phyloP scores from a whole-genome alignment of 2,329 filamentous ascomycete genomes.

The Blumeria graminis region DNA sequence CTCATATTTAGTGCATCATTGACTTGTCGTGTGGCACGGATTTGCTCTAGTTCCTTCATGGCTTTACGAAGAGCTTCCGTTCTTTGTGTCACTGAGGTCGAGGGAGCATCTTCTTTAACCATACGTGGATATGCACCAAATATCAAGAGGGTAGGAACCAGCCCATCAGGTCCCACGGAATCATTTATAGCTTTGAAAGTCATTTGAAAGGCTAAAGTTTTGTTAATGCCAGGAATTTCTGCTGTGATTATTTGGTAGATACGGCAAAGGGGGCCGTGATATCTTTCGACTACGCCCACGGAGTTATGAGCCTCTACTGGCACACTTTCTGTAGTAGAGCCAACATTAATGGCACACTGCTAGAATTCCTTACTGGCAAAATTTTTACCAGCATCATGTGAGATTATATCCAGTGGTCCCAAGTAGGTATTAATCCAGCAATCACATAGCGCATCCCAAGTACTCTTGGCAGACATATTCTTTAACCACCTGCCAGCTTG shows the following conservation, averaged over 20 bases:
- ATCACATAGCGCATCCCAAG: conserved; percentile 1
- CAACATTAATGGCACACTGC: background rate
- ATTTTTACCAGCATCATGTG: background rate
- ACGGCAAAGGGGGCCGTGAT: background rate
- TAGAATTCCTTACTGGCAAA: conserved; percentile 2
- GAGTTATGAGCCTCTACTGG: conserved; percentile 1
- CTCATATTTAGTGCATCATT: background rate
- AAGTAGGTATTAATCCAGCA: conserved; percentile 4
- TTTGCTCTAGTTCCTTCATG: background rate
- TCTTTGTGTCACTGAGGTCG: background rate
- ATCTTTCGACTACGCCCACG: conserved; percentile 1
- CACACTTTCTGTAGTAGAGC: background rate
- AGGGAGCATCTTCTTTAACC: background rate
- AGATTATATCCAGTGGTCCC: background rate
- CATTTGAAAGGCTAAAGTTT: conserved; percentile 3
- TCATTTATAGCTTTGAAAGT: conserved; percentile 5
- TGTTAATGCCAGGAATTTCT: conserved; percentile 2
- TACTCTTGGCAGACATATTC: background rate
- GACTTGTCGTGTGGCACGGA: conserved; percentile 1
- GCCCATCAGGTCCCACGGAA: conserved; percentile 1
- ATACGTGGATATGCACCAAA: conserved; percentile 3
- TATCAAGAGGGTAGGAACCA: conserved; percentile 4
- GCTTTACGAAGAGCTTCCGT: background rate
- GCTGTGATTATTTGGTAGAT: conserved; percentile 2
- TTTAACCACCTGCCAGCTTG: conserved; percentile 2